Base-by-base conservation (phyloP, 2,329 filamentous ascomycete genomes). In the Chaetomiaceae sp. region DNA sequence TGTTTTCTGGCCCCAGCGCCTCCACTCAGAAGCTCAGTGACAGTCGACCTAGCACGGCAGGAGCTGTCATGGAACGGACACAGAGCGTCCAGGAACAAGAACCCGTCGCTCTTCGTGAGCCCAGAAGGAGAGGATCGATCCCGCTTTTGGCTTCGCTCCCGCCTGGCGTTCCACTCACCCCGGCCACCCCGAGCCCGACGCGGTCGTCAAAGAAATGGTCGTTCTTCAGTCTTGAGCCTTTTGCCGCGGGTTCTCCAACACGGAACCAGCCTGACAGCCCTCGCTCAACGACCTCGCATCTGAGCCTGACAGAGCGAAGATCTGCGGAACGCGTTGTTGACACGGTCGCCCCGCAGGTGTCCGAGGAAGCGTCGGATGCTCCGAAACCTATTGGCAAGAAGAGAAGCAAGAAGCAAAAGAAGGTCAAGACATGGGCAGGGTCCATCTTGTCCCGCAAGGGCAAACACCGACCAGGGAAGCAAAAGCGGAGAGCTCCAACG, bases 401-500 rank as follows among this genome's bases (percentile, higher is more conserved):
- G 48, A 46, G 62, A 27, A 63, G 62, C 53, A 68, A 65, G 56
- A 69, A 68, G 55, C 65, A 84, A 63, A 90, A 88, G 70, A 87
- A 87, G 65, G 87, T 92, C 52, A 89, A 87, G 62, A 78, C 77
- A 4, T 86, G 83, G 83, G 81, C 82, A 16, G 83, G 82, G 27
- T 80, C 82, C 2, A 85, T 87, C 50, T 71, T 89, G 7, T 79
- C 81, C 14, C 74, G 79, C 4, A 86, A 83, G 57, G 70, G 76
- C 0, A 85, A 80, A 54, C 63, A 73, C 16, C 72, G 74, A 14
- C 63, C 68, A 56, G 71, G 74, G 58, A 71, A 73, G 62, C 47
- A 65, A 64, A 68, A 63, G 67, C 69, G 48, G 5, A 68, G 74
- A 21, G 72, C 74, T 34, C 70, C 75, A 19, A 78, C 77, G 8